Conservation (phyloP, 176 grass and related monocot genomes). For the Aegilops tauschii region DNA sequence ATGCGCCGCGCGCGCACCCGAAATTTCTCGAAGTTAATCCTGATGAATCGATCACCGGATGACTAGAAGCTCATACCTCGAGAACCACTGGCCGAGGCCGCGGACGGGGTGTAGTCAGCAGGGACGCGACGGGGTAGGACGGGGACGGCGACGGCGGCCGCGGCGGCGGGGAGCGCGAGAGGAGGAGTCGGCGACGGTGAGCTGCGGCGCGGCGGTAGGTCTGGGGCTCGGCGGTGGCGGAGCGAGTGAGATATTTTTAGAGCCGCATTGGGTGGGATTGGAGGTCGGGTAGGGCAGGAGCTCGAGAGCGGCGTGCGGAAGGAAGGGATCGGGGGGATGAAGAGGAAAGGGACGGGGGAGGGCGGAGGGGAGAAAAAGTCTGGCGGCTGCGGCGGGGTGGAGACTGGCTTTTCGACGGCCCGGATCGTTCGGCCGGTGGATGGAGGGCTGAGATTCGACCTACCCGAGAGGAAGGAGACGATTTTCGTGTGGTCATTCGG, state of each 20-base stretch:
- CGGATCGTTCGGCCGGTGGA: neutral
- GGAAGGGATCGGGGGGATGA: neutral
- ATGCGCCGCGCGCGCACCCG: neutral
- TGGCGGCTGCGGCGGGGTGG: neutral
- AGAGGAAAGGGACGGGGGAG: slow-evolving; percentile 8
- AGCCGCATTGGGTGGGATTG: slow-evolving; percentile 9
- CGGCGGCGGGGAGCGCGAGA: neutral
- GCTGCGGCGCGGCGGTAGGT: neutral
- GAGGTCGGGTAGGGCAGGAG: slow-evolving; percentile 7
- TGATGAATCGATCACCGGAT: neutral
- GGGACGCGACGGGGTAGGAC: neutral
- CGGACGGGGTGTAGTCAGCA: neutral
- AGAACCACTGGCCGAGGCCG: neutral
- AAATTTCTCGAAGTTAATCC: neutral
- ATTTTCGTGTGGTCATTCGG: neutral
- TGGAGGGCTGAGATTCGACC: neutral
- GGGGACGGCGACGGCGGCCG: neutral
- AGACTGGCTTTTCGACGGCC: neutral
- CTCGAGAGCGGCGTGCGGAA: slow-evolving; percentile 1
- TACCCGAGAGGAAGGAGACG: neutral
- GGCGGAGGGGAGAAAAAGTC: neutral
- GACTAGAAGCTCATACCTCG: neutral
- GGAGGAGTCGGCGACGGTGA: neutral
- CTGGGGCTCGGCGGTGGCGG: neutral
- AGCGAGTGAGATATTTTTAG: neutral